Evolutionary conservation across 176 grass and related monocot genomes (phyloP).

Genomic region (Pontederia crassipes): DNA sequence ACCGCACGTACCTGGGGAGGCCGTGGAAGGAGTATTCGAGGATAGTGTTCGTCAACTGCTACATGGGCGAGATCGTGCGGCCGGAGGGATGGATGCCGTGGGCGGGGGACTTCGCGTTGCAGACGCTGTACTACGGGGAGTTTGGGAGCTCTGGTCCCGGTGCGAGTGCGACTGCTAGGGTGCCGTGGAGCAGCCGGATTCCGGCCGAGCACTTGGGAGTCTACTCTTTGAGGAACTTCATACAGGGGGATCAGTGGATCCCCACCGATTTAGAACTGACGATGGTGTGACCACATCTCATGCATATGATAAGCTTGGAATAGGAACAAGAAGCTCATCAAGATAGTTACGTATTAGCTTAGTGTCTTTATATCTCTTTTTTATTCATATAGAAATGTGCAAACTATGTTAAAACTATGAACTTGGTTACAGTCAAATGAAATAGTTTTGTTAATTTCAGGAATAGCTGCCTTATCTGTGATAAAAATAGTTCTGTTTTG

Average conservation of each 20-base stretch:
- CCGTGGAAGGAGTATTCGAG: conserved; percentile 96
- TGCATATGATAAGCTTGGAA: no score
- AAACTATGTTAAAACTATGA: no score
- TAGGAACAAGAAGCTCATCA: no score
- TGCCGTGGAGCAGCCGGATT: conserved; percentile 70
- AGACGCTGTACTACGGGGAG: conserved; percentile 82
- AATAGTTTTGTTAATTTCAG: no score
- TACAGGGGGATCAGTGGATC: conserved; percentile 79
- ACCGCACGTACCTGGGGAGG: conserved; percentile 64
- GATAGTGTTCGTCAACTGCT: conserved; percentile 57
- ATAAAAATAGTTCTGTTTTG: no score
- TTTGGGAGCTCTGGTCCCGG: conserved; percentile 52
- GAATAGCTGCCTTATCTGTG: no score
- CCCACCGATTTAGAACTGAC: conserved; percentile 12
- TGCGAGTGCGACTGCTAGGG: conserved; percentile 23
- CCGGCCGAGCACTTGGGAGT: conserved; percentile 50
- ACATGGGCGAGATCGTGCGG: conserved; percentile 54
- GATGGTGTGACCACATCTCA: no score
- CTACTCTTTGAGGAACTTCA: conserved; percentile 71
- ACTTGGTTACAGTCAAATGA: no score
- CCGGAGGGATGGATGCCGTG: conserved; percentile 68
- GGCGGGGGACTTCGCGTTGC: conserved; percentile 76
- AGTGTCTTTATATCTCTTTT: no score
- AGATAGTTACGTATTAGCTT: no score
- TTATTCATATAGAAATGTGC: no score